Evolutionary conservation across 2,329 filamentous ascomycete genomes (phyloP), one percentile per base, ranked within the genome.

Genomic region (Xylaria sp.): DNA sequence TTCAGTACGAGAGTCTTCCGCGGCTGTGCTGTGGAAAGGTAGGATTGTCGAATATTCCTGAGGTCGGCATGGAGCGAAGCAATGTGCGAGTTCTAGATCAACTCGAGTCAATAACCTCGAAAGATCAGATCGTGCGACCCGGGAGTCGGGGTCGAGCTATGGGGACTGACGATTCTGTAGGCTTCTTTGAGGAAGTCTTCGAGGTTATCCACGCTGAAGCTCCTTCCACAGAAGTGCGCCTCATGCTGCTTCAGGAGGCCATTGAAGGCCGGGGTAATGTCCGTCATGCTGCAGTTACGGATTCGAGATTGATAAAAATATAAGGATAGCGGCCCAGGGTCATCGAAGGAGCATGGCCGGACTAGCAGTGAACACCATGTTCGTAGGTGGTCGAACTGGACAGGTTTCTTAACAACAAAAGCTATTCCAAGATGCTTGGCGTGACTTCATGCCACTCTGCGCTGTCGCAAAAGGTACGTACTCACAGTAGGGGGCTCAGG

Each of bases 121-220:
- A 10, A 48, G 33, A 42, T 51, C 23, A 23, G 15, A 20, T 11
- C 31, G 17, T 40, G n/a, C 38, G n/a, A 36, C 31, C 42, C 17
- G 13, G 4, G 40, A 1, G 7, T 48, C 48, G 6, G 65, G 66
- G 51, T 56, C 17, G 20, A 49, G 59, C 31, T 33, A 38, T 40
- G 36, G 54, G 26, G 13, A 80, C 87, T 76, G 83, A 97, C 94
- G 80, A 98, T 97, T 78, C 92, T 89, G 81, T 97, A 96, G 62
- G 96, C 96, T 81, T 98, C 95, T 78, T 95, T 94, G 40, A 98
- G 84, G 78, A 98, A 99, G 75, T 92, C 92, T 79, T 97, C 93
- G 59, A 96, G 87, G 74, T 81, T 85, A 72, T 86, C 83, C 58
- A 84, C 74, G 65, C 79, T 83, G 71, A 84, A 84, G 71, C 77